These are phyloP conservation scores for Citrus australasica DNA, from an alignment of 345 rosid species.

Conservation along the genomic window DNA sequence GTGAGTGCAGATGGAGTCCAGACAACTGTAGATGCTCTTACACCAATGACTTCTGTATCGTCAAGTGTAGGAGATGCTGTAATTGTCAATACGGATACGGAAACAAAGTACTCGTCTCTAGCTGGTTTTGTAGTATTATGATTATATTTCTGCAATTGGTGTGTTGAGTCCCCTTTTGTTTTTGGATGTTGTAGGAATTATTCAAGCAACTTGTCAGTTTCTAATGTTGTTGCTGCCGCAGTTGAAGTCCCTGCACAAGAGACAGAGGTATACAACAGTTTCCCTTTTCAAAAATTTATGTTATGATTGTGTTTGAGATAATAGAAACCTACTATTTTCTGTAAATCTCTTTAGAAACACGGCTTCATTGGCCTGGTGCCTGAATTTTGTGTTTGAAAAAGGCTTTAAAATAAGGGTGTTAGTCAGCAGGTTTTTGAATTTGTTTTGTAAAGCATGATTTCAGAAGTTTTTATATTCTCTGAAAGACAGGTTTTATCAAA, in stretches of 20 bases:
- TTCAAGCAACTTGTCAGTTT: constrained; percentile 18
- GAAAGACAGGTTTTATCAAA: too few relatives aligned
- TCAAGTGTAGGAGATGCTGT: constrained; percentile 45
- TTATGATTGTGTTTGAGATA: background rate
- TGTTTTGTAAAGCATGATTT: too few relatives aligned
- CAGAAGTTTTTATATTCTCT: too few relatives aligned
- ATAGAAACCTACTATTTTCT: too few relatives aligned
- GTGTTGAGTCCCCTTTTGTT: constrained; percentile 15
- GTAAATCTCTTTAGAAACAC: too few relatives aligned
- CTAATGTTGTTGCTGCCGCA: constrained; percentile 28
- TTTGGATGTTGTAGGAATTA: constrained; percentile 32
- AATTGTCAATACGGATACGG: constrained; percentile 25
- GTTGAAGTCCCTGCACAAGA: constrained; percentile 34
- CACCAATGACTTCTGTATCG: constrained; percentile 28
- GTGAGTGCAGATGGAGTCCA: constrained; percentile 37
- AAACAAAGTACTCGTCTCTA: constrained; percentile 44
- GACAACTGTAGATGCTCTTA: constrained; percentile 23
- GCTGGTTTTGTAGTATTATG: constrained; percentile 7
- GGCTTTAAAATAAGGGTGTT: too few relatives aligned
- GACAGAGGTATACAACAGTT: constrained; percentile 29
- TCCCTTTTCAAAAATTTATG: background rate
- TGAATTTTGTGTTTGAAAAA: too few relatives aligned
- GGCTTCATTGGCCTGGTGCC: too few relatives aligned
- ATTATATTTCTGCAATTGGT: constrained; percentile 10
- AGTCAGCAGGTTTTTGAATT: too few relatives aligned